Evolutionary conservation across 805 yeast genomes (phyloP), one percentile per base, ranked within the genome.

Genomic region (Saturnispora bothae): DNA sequence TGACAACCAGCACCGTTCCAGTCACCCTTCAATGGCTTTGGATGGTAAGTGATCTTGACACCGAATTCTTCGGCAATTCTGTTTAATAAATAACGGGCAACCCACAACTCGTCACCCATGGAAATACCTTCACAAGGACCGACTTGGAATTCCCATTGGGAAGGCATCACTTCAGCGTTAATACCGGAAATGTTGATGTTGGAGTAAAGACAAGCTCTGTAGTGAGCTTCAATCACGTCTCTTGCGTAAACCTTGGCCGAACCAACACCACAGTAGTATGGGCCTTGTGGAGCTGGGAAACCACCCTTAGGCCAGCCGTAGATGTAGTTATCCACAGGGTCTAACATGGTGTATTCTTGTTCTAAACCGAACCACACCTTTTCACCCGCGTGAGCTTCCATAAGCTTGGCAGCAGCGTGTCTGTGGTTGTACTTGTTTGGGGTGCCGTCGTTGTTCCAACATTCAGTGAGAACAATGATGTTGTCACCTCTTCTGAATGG

Each of bases 1-100:
- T 92, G 98, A 74, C 97, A 89, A 57, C 98, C 98, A 64, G 98
- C 97, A 72, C 98, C 98, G 65, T 92, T 92, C 97, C 97, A 92
- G 70, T 89, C 97, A 54, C 97, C 97, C 72, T 80, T 76, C 64
- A 92, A 75, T 53, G 98, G 97, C 76, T 92, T 92, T 67, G 98
- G 98, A 78, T 92, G 98, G 81, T 88, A 80, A 33, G 96, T 85
- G 53, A 92, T 89, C 81, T 86, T 88, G 62, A 92, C 94, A 62
- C 95, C 97, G 58, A 92, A 92, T 66, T 92, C 98, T 73, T 92
- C 98, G 49, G 97, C 96, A 39, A 86, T 92, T 68, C 96, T 81
- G 68, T 76, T 78, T 59, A 92, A 71, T 54, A 92, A 69, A 65
- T 84, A 92, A 66, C 98, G 80, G 44, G 96, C 92, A 59, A 88